A percentile compares a stretch with the other conserved stretches of the same genome.
These are phyloP conservation scores for Aspergillus sp. DNA, from an alignment of 2,329 filamentous ascomycete species.

Conservation along the genomic window DNA sequence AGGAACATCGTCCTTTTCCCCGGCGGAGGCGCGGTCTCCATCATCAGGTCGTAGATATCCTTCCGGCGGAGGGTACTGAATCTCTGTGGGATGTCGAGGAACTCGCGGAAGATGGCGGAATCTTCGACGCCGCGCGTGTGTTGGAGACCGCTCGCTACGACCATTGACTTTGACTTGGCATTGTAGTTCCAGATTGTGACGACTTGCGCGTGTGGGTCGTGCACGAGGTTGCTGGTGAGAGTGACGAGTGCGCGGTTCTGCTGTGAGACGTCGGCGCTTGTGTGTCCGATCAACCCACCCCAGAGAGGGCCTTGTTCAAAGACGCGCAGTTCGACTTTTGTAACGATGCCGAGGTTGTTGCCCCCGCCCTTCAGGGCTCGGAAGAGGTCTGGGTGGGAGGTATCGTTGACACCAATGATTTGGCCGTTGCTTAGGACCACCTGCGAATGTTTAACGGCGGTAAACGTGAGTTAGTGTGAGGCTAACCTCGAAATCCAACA, in stretches of 20 bases:
- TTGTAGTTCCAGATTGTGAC: background rate
- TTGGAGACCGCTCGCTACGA: background rate
- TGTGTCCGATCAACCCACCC: background rate
- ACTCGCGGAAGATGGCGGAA: background rate
- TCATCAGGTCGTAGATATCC: constrained; percentile 2
- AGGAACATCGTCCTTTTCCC: constrained; percentile 5
- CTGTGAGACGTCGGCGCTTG: background rate
- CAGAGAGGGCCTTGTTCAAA: background rate
- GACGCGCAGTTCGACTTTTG: background rate
- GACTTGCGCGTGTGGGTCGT: background rate
- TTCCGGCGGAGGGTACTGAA: background rate
- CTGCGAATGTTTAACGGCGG: background rate
- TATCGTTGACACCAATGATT: background rate
- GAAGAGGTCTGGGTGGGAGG: background rate
- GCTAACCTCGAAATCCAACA: background rate
- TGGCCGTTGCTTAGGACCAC: background rate
- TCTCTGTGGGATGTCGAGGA: background rate
- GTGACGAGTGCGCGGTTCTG: background rate
- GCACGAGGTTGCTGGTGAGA: background rate
- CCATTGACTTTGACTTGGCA: background rate
- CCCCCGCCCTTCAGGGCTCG: background rate
- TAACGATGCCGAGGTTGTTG: background rate
- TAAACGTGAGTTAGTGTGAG: too few relatives aligned
- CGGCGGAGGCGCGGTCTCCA: constrained; percentile 9
- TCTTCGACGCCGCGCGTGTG: background rate